A percentile compares a stretch with the other conserved stretches of the same genome.
These are phyloP conservation scores for Nigrospora osmanthi DNA, from an alignment of 2,329 filamentous ascomycete genomes.

Conservation along the genomic window DNA sequence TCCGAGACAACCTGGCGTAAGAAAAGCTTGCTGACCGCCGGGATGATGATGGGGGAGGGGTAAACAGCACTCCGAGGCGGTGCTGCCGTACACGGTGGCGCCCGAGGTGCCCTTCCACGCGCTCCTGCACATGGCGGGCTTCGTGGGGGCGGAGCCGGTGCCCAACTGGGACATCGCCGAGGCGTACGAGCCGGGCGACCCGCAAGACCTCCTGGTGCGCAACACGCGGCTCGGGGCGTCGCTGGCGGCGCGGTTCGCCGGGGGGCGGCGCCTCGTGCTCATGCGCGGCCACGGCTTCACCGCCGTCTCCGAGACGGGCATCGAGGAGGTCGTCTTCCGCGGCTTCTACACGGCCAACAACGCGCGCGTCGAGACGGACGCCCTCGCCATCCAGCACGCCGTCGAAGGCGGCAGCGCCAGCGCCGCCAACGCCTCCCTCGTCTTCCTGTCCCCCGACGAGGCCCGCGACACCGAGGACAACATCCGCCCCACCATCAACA, in stretches of 20 bases:
- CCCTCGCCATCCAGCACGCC: not conserved
- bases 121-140: constrained; percentile 9
- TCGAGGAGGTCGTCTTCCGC: constrained; percentile 8
- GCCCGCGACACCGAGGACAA: not conserved
- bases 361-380: not conserved
- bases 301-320: constrained; percentile 1
- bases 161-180: constrained; percentile 9
- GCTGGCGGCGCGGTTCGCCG: constrained; percentile 6
- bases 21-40: too few species aligned
- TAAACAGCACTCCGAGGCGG: constrained; percentile 7
- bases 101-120: constrained; percentile 6
- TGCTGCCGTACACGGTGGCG: constrained; percentile 7
- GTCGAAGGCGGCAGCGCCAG: not conserved
- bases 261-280: constrained; percentile 3
- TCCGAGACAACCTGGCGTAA: too few species aligned
- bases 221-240: constrained; percentile 8
- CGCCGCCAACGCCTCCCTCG: too few species aligned
- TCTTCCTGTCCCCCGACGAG: too few species aligned
- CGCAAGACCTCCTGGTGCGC: constrained; percentile 7
- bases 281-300: constrained; percentile 12
- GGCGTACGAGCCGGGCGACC: constrained; percentile 5
- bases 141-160: not conserved
- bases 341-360: constrained; percentile 6
- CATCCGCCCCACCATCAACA: not conserved
- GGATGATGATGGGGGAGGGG: too few species aligned